phyloP scores from a whole-genome alignment of 345 rosid genomes.

The Arabidopsis thaliana region TAIR10.1 NC_003076.8:15187501-15188000 shows the following conservation, averaged over 20 bases:
- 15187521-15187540: background rate
- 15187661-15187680: constrained; percentile 60
- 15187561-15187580: background rate
- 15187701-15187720: constrained; percentile 80
- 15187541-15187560: no score
- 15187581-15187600: constrained; percentile 23
- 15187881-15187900: constrained; percentile 66
- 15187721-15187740: constrained; percentile 4
- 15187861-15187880: constrained; percentile 65
- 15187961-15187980: constrained; percentile 57
- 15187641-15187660: constrained; percentile 74
- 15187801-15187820: background rate
- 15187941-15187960: constrained; percentile 75
- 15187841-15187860: constrained; percentile 70
- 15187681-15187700: constrained; percentile 52
- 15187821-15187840: constrained; percentile 86
- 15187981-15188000: constrained; percentile 78
- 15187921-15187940: constrained; percentile 67
- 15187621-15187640: constrained; percentile 65
- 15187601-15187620: constrained; percentile 61
- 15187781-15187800: no score
- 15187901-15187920: constrained; percentile 83
- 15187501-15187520: constrained; percentile 12
- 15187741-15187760: constrained; percentile 12
- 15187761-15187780: background rate